Evolutionary conservation across 2,329 filamentous ascomycete species (phyloP), one percentile per base, ranked within the genome.

Genomic region (Verruconis gallopava): DNA sequence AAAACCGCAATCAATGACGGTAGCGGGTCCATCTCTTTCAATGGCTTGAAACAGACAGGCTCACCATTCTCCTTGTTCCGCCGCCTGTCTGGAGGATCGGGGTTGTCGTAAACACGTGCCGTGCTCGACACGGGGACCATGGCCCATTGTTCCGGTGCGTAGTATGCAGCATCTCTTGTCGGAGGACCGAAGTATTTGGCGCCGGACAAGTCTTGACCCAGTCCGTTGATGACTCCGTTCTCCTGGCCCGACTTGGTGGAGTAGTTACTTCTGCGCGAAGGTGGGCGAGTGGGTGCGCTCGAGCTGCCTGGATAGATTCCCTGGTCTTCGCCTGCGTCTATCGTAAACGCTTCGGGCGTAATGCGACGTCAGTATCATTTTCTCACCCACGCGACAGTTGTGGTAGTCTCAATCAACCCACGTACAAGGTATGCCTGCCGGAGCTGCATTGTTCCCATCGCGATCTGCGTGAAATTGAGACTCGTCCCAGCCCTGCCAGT

Each of bases 1-100:
- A 76, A 63, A 44, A 80, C 77, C 4, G 73, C 76, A 34, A 80
- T 51, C 15, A 78, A 58, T 3, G 68, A 69, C 20, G 71, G 67
- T n/a, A 77, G 58, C 50, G 73, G 73, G 44, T 72, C 64, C 33
- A 61, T 63, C 34, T 66, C 63, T 11, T 67, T 62, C 2, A 69
- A 60, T 13, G 72, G 72, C 44, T 75, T 75, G 40, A 79, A 57
- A 44, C 79, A 73, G 13, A 67, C 67, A 12, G 75, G 76, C 47
- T 72, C 64, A 17, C 18, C 30, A 12, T 15, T 2, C 22, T 60
- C 64, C 4, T 59, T 50, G 15, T 61, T 54, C 45, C 68, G 65
- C 51, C 62, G 66, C 41, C 71, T 63, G 47, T 71, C 65, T 44
- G 60, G 55, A 1, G 69, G 64, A 28, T 71, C 61, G 1, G 69